Conservation (phyloP, 2,329 filamentous ascomycete genomes). For the Cladosporium sp. region DNA sequence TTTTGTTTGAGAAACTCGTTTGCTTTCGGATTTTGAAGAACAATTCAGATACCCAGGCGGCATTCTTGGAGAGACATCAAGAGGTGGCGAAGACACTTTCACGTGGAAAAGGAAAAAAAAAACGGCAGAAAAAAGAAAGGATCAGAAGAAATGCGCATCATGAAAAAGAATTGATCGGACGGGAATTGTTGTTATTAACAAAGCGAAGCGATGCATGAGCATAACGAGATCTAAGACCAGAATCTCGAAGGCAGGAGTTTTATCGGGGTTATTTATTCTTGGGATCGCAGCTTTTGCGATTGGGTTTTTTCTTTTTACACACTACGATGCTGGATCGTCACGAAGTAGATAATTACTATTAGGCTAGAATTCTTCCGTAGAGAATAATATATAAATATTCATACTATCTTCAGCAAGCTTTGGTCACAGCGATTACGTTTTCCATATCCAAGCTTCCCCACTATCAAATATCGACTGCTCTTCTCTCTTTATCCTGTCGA, state of each 20-base stretch:
- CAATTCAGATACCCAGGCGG: background rate
- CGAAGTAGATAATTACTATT: background rate
- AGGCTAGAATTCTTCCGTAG: background rate
- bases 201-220: constrained; percentile 6
- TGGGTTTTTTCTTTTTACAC: background rate
- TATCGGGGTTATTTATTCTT: background rate
- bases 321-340: too few species aligned
- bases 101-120: background rate
- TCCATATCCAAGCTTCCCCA: too few species aligned
- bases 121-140: background rate
- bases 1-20: background rate
- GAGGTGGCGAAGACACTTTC: too few species aligned
- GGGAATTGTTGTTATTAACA: background rate
- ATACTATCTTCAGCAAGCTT: too few species aligned
- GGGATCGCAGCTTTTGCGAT: background rate
- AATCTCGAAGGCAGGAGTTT: background rate
- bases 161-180: background rate
- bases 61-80: too few species aligned
- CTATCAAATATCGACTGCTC: too few species aligned
- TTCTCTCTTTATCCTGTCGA: too few species aligned
- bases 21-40: background rate
- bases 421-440: too few species aligned
- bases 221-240: background rate
- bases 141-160: constrained; percentile 4
- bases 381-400: constrained; percentile 5